These are phyloP conservation scores for Pythium aquatile DNA, from an alignment of 352 stramenopile species.

Conservation along the genomic window DNA sequence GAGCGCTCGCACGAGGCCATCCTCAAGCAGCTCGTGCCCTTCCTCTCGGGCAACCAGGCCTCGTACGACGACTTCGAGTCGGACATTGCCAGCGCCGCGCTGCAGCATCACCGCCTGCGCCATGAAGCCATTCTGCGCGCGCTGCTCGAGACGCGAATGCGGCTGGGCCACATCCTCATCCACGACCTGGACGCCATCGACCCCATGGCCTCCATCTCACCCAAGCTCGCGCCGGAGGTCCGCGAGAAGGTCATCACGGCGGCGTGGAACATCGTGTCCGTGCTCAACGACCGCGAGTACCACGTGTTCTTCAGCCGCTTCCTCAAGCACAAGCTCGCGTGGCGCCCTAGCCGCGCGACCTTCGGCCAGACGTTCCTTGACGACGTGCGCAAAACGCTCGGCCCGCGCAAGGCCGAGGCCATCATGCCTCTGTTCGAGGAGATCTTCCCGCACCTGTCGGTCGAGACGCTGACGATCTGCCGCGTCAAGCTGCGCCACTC, in stretches of 20 bases:
- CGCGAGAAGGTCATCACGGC: conserved; percentile 80
- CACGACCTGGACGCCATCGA: conserved; percentile 78
- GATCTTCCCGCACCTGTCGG: conserved; percentile 71
- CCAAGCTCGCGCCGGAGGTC: conserved; percentile 55
- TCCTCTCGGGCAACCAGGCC: conserved; percentile 76
- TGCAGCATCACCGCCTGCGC: conserved; percentile 80
- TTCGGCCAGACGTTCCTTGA: conserved; percentile 81
- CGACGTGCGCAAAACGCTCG: conserved; percentile 68
- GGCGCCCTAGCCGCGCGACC: conserved; percentile 70
- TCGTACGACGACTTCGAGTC: conserved; percentile 78
- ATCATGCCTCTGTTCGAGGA: conserved; percentile 84
- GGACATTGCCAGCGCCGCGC: conserved; percentile 43
- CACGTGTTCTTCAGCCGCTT: conserved; percentile 88
- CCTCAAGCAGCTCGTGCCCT: conserved; percentile 67
- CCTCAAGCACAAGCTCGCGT: conserved; percentile 86
- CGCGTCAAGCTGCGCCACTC: conserved; percentile 76
- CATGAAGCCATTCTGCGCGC: conserved; percentile 78
- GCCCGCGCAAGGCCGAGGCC: conserved; percentile 44
- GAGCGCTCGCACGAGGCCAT: conserved; percentile 62
- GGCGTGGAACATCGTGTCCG: conserved; percentile 83
- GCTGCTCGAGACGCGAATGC: conserved; percentile 82
- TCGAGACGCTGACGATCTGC: conserved; percentile 86
- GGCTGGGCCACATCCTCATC: conserved; percentile 81
- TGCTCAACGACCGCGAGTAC: conserved; percentile 83
- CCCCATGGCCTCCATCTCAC: conserved; percentile 51